Conservation (phyloP, 805 yeast species). For the Myxozyma lipomycoides region DNA sequence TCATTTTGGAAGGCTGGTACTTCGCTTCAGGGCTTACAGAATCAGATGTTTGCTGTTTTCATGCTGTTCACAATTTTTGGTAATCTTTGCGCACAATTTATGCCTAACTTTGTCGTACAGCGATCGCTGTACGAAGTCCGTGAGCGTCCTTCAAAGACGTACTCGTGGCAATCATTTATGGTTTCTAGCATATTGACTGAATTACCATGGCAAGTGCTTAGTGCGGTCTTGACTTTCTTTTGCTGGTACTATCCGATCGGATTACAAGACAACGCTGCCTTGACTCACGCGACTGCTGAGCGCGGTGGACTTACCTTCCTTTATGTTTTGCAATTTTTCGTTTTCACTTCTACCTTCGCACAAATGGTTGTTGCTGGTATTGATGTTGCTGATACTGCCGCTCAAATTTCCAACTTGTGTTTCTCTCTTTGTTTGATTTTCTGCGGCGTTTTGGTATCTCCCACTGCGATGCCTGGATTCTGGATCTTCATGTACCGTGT, state of each 20-base stretch:
- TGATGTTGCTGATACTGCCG: conserved; percentile 32
- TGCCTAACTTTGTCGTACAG: conserved; percentile 58
- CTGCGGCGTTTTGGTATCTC: conserved; percentile 65
- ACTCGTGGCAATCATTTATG: conserved; percentile 61
- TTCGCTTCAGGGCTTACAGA: conserved; percentile 67
- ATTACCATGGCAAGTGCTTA: conserved; percentile 56
- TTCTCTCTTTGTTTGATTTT: conserved; percentile 59
- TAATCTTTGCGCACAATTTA: conserved; percentile 57
- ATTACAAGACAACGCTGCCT: conserved; percentile 49
- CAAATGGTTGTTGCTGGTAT: conserved; percentile 42
- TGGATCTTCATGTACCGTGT: conserved; percentile 80
- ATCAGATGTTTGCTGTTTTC: conserved; percentile 74
- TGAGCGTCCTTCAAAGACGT: conserved; percentile 69
- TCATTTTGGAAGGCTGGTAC: conserved; percentile 62
- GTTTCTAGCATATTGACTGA: conserved; percentile 61
- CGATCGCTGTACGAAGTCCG: conserved; percentile 68
- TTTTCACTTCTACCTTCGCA: conserved; percentile 55
- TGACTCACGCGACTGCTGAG: conserved; percentile 43
- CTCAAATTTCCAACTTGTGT: conserved; percentile 37
- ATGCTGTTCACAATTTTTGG: conserved; percentile 58
- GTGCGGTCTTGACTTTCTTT: conserved; percentile 57
- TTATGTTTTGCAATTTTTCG: conserved; percentile 20
- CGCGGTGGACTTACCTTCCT: conserved; percentile 47
- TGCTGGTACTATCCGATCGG: conserved; percentile 59
- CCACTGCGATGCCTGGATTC: conserved; percentile 63